Percentiles rank a stretch among this genome's conserved stretches.
These are phyloP conservation scores for Halteria grandinella DNA, from an alignment of 73 alveolate genomes.

Conservation along the genomic window DNA sequence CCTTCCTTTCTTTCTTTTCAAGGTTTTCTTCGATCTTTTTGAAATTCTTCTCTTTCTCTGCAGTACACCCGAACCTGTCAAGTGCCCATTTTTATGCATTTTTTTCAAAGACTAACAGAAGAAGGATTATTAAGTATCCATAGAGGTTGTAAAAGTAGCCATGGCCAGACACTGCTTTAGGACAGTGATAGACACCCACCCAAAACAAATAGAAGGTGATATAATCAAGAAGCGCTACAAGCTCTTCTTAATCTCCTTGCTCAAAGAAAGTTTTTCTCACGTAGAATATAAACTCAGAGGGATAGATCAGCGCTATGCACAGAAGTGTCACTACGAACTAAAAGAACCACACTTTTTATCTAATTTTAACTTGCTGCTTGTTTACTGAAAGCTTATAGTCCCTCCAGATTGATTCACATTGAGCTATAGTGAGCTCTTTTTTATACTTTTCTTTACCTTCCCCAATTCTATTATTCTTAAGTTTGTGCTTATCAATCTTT, in stretches of 20 bases:
- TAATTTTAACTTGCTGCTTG: conserved; percentile 18
- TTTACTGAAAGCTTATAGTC: conserved; percentile 23
- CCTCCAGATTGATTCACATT: conserved; percentile 37
- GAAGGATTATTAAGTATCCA: conserved; percentile 21
- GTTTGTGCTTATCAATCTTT: conserved; percentile 42
- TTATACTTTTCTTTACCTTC: too few species aligned
- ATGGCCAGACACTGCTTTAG: conserved; percentile 11
- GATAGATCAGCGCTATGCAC: conserved; percentile 28
- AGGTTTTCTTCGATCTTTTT: too few species aligned
- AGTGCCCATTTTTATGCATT: conserved; percentile 46
- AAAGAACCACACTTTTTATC: conserved; percentile 46
- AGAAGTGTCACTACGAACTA: conserved; percentile 35
- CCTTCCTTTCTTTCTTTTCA: not conserved
- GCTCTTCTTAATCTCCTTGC: not conserved
- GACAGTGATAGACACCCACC: conserved; percentile 54
- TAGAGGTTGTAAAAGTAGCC: conserved; percentile 21
- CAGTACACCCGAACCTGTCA: conserved; percentile 48
- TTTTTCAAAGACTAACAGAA: conserved; percentile 35
- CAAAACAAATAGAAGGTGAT: conserved; percentile 27
- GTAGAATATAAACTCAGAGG: conserved; percentile 38
- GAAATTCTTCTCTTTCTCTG: too few species aligned
- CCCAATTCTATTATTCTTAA: too few species aligned
- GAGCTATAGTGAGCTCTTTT: conserved; percentile 22
- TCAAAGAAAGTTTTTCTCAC: conserved; percentile 8
- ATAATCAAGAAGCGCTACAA: conserved; percentile 9